Evolutionary conservation across 2,329 filamentous ascomycete species (phyloP).

Genomic region (Arachnomyces sp.): DNA sequence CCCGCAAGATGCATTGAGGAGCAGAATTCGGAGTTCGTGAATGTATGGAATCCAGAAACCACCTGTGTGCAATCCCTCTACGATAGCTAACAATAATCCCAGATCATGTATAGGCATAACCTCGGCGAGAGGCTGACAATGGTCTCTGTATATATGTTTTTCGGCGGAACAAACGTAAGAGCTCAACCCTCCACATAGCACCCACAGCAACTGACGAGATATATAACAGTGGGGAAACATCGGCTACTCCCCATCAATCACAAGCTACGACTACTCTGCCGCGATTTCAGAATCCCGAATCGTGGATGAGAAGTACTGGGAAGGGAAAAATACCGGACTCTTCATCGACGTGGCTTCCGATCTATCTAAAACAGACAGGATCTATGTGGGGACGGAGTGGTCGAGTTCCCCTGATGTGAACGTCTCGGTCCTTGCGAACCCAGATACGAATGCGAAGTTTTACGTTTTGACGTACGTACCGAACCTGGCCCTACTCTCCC

Average conservation of each 20-base stretch:
- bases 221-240: too few species aligned
- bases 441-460: constrained; percentile 49
- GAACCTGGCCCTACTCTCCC: constrained; percentile 16
- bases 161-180: constrained; percentile 58
- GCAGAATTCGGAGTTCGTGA: too few species aligned
- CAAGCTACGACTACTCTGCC: constrained; percentile 56
- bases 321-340: constrained; percentile 53
- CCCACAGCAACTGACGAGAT: too few species aligned
- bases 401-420: constrained; percentile 45
- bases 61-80: constrained; percentile 43
- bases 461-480: constrained; percentile 36
- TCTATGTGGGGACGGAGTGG: constrained; percentile 42
- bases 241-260: constrained; percentile 19
- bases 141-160: constrained; percentile 57
- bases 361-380: constrained; percentile 46
- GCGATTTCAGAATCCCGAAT: constrained; percentile 52
- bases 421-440: constrained; percentile 51
- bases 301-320: constrained; percentile 53
- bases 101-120: constrained; percentile 55
- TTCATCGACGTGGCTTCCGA: constrained; percentile 53
- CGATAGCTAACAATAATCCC: constrained; percentile 51
- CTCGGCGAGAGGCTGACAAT: constrained; percentile 53
- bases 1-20: constrained; percentile 24
- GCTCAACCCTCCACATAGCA: constrained; percentile 45
- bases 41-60: too few species aligned